Evolutionary conservation across 2,329 filamentous ascomycete genomes (phyloP).

Genomic region (Xylaria sp.): DNA sequence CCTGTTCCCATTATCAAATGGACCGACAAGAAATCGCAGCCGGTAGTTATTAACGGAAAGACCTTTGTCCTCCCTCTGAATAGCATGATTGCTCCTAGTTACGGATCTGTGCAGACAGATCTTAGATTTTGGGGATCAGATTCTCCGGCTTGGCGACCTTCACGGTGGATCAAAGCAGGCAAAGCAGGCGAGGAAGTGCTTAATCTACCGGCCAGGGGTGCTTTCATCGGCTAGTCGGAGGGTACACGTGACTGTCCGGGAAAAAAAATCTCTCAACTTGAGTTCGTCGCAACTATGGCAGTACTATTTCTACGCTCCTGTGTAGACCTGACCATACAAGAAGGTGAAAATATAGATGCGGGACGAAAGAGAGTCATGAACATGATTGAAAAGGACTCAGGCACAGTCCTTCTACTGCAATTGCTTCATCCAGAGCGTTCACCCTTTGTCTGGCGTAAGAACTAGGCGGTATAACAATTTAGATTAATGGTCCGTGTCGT

Average conservation of each 20-base stretch:
- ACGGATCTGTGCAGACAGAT: conserved; percentile 16
- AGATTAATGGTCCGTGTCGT: too few relatives aligned
- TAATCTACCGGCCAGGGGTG: conserved; percentile 31
- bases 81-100: conserved; percentile 19
- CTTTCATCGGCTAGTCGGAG: conserved; percentile 48
- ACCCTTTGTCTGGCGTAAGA: background rate
- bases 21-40: background rate
- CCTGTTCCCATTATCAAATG: conserved; percentile 23
- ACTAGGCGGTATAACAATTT: too few relatives aligned
- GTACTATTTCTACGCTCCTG: conserved; percentile 46
- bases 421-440: conserved; percentile 32
- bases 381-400: conserved; percentile 23
- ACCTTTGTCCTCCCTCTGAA: background rate
- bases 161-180: conserved; percentile 10
- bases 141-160: conserved; percentile 14
- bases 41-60: background rate
- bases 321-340: conserved; percentile 39
- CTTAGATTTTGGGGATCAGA: conserved; percentile 18
- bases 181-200: conserved; percentile 28
- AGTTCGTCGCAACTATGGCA: conserved; percentile 49
- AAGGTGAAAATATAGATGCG: background rate
- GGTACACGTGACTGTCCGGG: conserved; percentile 49
- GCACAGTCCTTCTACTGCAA: conserved; percentile 26
- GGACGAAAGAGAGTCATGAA: conserved; percentile 33
- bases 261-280: conserved; percentile 49